Percentiles rank a stretch among this genome's conserved stretches.
Evolutionary conservation across 73 alveolate species (phyloP).

Genomic region (Tetrahymena thermophila): DNA sequence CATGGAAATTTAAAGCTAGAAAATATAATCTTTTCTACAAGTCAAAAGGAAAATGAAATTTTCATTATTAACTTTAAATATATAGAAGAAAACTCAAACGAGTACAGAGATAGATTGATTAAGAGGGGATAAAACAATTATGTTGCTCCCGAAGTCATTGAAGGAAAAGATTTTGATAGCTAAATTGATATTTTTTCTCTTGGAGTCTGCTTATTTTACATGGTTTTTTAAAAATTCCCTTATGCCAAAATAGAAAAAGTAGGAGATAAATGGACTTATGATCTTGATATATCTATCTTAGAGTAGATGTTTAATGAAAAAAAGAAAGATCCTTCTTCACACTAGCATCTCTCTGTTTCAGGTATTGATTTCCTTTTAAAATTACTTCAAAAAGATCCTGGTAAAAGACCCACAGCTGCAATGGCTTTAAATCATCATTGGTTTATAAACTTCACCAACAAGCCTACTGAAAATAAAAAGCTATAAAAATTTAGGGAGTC

Average conservation of each 20-base stretch:
- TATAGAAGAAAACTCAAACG: background rate
- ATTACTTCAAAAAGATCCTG: background rate
- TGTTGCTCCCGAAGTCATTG: background rate
- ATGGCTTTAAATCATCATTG: background rate
- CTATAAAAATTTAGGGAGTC: background rate
- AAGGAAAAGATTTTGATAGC: background rate
- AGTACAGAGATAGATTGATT: background rate
- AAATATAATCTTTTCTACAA: background rate
- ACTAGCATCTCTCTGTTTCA: background rate
- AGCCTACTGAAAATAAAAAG: background rate
- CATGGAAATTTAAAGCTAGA: background rate
- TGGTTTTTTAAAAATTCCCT: background rate
- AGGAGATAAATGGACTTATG: background rate
- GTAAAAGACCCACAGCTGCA: background rate
- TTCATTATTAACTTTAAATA: background rate
- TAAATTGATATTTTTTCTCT: background rate
- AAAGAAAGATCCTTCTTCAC: background rate
- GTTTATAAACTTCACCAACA: background rate
- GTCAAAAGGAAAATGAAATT: background rate
- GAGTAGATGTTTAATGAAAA: background rate
- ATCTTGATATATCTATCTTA: background rate
- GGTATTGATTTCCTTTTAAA: background rate
- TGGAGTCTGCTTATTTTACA: background rate
- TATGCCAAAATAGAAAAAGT: background rate
- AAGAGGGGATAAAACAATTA: background rate